Percentiles rank a stretch among this genome's conserved stretches.
Conservation (phyloP, 2,329 filamentous ascomycete genomes). For the Alternaria viburni region DNA sequence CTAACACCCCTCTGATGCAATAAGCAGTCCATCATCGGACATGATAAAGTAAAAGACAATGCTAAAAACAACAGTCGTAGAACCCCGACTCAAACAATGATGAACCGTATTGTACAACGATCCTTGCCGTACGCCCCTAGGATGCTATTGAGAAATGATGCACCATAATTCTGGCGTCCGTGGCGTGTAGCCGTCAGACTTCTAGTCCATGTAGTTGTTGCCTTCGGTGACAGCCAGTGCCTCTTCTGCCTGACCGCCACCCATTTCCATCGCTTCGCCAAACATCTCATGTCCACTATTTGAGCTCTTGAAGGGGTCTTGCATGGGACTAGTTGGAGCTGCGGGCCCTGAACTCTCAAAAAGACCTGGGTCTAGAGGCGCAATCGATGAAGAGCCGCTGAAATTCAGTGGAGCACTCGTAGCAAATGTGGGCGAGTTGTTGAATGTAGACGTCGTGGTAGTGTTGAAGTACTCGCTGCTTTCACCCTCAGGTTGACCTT, state of each 20-base stretch:
- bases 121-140: constrained; percentile 16
- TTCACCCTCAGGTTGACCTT: constrained; percentile 33
- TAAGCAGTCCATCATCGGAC: not conserved
- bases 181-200: constrained; percentile 1
- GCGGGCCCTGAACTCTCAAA: constrained; percentile 42
- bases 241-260: constrained; percentile 47
- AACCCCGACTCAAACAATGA: not conserved
- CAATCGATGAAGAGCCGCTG: constrained; percentile 35
- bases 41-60: constrained; percentile 15
- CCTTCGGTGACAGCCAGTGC: constrained; percentile 46
- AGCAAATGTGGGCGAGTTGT: constrained; percentile 45
- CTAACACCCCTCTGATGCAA: constrained; percentile 22
- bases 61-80: constrained; percentile 10
- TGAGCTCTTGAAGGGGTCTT: constrained; percentile 47
- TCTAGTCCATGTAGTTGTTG: constrained; percentile 43
- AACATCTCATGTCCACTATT: constrained; percentile 47
- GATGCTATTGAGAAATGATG: constrained; percentile 16
- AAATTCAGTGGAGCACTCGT: constrained; percentile 40
- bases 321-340: constrained; percentile 42
- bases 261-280: constrained; percentile 44
- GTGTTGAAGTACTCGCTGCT: constrained; percentile 42
- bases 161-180: not conserved
- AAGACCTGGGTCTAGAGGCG: constrained; percentile 46
- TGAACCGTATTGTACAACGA: constrained; percentile 6
- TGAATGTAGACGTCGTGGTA: constrained; percentile 32